Evolutionary conservation across 805 yeast genomes (phyloP), one percentile per base, ranked within the genome.

Genomic region (Cyberlindnera mrakii): DNA sequence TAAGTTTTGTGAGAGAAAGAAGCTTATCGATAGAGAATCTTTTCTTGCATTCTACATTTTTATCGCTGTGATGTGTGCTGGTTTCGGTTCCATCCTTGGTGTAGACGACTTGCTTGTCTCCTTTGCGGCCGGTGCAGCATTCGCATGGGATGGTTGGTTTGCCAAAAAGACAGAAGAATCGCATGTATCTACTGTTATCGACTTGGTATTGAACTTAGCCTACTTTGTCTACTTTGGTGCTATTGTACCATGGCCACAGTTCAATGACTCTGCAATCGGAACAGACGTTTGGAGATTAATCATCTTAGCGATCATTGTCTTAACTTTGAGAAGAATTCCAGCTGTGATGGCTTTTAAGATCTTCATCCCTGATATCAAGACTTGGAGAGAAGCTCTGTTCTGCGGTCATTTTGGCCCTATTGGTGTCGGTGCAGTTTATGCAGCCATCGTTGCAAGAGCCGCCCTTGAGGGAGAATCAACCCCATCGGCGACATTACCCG

Each of bases 371-470:
- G 96, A 89, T 59, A 77, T 89, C 33, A 81, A 87, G 54, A 76
- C 87, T 10, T 89, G 96, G 96, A 78, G 96, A 61, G 97, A 89
- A 62, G 96, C 96, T 0, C 60, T 89, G 3, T 90, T 90, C 62
- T 87, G 95, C 61, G 96, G 96, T 17, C 96, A 89, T 65, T 89
- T 90, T 63, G 97, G 97, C 15, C 96, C 97, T 2, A 86, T 90
- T 57, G 97, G 97, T 38, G 96, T 89, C 18, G 96, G 96, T 45
- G 96, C 96, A 1, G 71, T 89, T 63, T 48, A 44, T 41, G 91
- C 93, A 34, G 81, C 86, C 6, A 80, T 89, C 39, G 68, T 88
- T 48, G 87, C 95, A 0, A 75, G 91, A 48, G 76, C 79, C 9
- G 84, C 81, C 47, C 65, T 85, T 41, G 95, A 86, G 57, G 40